phyloP scores from a whole-genome alignment of 169 alveolate genomes.

The Plasmodium gallinaceum region DNA sequence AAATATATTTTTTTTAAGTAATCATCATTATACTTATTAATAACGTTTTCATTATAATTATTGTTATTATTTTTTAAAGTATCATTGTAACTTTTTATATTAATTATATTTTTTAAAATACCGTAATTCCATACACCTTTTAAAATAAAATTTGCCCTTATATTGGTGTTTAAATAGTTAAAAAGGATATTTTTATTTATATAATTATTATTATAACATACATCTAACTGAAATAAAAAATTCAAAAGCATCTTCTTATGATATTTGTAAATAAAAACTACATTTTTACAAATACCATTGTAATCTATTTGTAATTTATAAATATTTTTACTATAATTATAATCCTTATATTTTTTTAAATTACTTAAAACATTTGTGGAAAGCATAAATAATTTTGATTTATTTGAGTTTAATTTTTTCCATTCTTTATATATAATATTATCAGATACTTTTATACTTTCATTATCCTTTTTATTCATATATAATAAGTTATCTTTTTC shows the following conservation, averaged over 20 bases:
- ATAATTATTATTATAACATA: constrained; percentile 27
- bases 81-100: not conserved
- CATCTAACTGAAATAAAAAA: constrained; percentile 21
- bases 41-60: not conserved
- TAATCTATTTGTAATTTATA: constrained; percentile 62
- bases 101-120: not conserved
- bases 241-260: constrained; percentile 17
- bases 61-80: not conserved
- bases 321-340: constrained; percentile 27
- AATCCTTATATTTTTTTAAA: constrained; percentile 16
- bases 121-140: constrained; percentile 48
- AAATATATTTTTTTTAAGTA: not conserved
- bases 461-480: not conserved
- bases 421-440: constrained; percentile 30
- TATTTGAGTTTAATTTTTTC: constrained; percentile 12
- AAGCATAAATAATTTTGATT: constrained; percentile 6
- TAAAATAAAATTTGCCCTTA: constrained; percentile 5
- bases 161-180: not conserved
- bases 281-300: constrained; percentile 31
- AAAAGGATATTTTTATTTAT: constrained; percentile 8
- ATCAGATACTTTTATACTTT: not conserved
- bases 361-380: constrained; percentile 60
- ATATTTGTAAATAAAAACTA: constrained; percentile 7
- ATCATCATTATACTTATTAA: not conserved
- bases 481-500: not conserved